These are phyloP conservation scores for Phellopilus nigrolimitatus DNA, from an alignment of 1,284 basidiomycete species.

Conservation along the genomic window DNA sequence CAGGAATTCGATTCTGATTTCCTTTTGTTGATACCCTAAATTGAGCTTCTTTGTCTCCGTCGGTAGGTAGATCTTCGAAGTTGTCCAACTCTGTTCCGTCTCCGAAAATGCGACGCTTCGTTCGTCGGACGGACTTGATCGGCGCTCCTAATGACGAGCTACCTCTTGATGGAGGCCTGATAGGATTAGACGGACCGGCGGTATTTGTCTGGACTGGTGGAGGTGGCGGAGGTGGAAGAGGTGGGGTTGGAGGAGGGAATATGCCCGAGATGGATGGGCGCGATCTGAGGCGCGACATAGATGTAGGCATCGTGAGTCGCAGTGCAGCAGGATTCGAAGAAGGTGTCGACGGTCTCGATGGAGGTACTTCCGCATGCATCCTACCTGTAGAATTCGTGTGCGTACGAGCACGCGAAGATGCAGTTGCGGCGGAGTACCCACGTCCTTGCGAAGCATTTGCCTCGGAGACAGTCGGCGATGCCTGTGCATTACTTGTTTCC, in stretches of 20 bases:
- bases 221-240: conserved; percentile 27
- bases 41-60: conserved; percentile 73
- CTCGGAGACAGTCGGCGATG: conserved; percentile 46
- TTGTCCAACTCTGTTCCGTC: conserved; percentile 92
- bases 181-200: conserved; percentile 48
- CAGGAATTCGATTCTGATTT: conserved; percentile 55
- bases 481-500: conserved; percentile 49
- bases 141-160: conserved; percentile 37
- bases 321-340: conserved; percentile 68
- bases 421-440: conserved; percentile 72
- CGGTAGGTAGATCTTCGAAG: conserved; percentile 86
- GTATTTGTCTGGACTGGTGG: conserved; percentile 21
- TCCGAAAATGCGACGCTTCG: conserved; percentile 76
- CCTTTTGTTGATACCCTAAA: conserved; percentile 68
- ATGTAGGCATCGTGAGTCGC: conserved; percentile 82
- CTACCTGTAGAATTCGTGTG: conserved; percentile 60
- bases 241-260: conserved; percentile 40
- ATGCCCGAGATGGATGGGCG: conserved; percentile 70
- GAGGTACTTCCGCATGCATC: conserved; percentile 57
- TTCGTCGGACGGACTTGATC: conserved; percentile 68
- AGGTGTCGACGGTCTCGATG: conserved; percentile 70
- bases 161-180: conserved; percentile 29
- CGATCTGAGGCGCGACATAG: conserved; percentile 60
- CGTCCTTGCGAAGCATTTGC: conserved; percentile 34
- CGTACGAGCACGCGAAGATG: conserved; percentile 69